Percentiles rank a stretch among this genome's conserved stretches.
These are phyloP conservation scores for Penicillium rolfsii DNA, from an alignment of 2,329 filamentous ascomycete genomes.

Conservation along the genomic window DNA sequence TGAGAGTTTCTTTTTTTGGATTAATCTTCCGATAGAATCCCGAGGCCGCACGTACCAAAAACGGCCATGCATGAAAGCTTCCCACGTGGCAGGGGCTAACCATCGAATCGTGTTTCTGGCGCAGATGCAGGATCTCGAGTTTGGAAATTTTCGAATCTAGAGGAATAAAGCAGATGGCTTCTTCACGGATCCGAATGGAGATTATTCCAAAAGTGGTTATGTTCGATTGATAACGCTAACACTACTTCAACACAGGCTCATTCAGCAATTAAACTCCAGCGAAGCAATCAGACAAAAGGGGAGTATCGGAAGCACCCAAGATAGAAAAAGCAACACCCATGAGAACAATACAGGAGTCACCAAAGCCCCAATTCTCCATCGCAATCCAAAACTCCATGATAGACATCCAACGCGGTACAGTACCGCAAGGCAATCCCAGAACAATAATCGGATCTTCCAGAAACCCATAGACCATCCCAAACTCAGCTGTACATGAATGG, in stretches of 20 bases:
- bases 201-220: slow-evolving; percentile 14
- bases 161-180: neutral
- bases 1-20: no score
- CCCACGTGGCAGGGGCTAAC: slow-evolving; percentile 3
- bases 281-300: slow-evolving; percentile 6
- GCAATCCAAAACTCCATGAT: slow-evolving; percentile 26
- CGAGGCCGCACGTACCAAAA: slow-evolving; percentile 1
- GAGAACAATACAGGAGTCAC: slow-evolving; percentile 17
- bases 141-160: neutral
- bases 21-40: neutral
- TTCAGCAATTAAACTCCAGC: slow-evolving; percentile 15
- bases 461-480: slow-evolving; percentile 29
- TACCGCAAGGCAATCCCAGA: slow-evolving; percentile 15
- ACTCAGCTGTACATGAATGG: slow-evolving; percentile 32
- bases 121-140: neutral
- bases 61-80: neutral
- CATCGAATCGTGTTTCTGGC: neutral
- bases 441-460: slow-evolving; percentile 29
- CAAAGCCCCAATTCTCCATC: slow-evolving; percentile 21
- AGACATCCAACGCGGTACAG: slow-evolving; percentile 12
- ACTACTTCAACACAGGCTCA: slow-evolving; percentile 13
- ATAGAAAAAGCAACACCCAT: slow-evolving; percentile 13
- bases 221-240: slow-evolving; percentile 27
- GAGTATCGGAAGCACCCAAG: slow-evolving; percentile 1
- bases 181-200: no score